These are phyloP conservation scores for Ephemerocybe angulata DNA, from an alignment of 768 basidiomycete species.

Conservation along the genomic window DNA sequence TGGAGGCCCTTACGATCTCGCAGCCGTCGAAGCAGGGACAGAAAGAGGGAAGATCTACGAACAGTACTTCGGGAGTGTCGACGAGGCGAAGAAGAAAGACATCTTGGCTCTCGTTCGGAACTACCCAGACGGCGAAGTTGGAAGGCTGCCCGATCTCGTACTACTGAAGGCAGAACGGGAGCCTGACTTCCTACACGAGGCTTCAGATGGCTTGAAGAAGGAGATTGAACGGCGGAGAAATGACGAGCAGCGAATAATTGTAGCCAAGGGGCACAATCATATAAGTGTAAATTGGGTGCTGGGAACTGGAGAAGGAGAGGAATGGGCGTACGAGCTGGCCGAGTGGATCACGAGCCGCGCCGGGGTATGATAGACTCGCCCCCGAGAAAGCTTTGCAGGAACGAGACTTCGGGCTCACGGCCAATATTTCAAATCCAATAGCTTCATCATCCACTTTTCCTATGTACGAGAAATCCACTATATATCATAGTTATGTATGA, in stretches of 20 bases:
- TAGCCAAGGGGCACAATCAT: constrained; percentile 59
- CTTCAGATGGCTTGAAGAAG: constrained; percentile 34
- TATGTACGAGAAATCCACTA: no score
- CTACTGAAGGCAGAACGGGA: constrained; percentile 53
- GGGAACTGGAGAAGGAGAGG: constrained; percentile 54
- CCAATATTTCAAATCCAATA: no score
- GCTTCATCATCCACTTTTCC: no score
- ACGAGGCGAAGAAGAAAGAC: constrained; percentile 24
- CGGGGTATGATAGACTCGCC: no score
- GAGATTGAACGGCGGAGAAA: constrained; percentile 35
- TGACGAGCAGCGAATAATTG: constrained; percentile 28
- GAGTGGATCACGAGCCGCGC: constrained; percentile 29
- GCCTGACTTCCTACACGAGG: constrained; percentile 40
- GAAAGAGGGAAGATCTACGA: constrained; percentile 27
- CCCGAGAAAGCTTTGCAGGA: no score
- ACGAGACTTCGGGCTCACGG: no score
- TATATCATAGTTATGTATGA: constrained; percentile 1
- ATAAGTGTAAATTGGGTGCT: constrained; percentile 51
- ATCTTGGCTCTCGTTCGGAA: constrained; percentile 39
- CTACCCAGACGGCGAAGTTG: constrained; percentile 31
- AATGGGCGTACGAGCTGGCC: constrained; percentile 52
- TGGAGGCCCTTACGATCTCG: constrained; percentile 43
- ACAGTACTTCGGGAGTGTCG: constrained; percentile 25
- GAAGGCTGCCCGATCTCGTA: constrained; percentile 43
- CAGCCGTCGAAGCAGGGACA: constrained; percentile 20